Evolutionary conservation across 129 eudicot genomes (phyloP).

Genomic region (Flaveria sonorensis): DNA sequence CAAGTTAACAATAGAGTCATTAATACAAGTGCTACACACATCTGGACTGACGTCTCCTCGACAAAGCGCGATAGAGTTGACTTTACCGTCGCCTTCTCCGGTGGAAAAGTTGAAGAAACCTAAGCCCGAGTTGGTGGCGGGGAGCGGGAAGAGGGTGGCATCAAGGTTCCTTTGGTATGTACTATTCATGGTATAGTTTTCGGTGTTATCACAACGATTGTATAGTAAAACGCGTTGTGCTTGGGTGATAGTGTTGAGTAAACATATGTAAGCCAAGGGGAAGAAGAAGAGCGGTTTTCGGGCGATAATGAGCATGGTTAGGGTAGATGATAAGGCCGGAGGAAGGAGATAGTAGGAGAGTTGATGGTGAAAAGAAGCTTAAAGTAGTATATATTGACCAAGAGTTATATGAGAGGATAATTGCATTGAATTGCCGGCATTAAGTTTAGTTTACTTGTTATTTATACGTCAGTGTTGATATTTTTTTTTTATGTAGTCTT

Average conservation of each 20-base stretch:
- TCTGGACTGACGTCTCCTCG: not conserved
- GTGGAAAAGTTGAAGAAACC: conserved; percentile 5
- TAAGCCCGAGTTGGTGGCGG: conserved; percentile 1
- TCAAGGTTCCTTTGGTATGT: not conserved
- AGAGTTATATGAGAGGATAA: not conserved
- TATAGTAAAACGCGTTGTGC: not conserved
- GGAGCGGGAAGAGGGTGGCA: not conserved
- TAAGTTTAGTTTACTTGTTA: too few species aligned
- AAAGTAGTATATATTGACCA: not conserved
- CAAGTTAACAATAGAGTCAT: not conserved
- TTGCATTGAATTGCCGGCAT: too few species aligned
- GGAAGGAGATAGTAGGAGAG: not conserved
- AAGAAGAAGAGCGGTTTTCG: not conserved
- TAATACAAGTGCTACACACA: not conserved
- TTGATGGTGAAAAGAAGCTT: not conserved
- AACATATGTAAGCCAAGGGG: not conserved
- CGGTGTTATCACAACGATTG: not conserved
- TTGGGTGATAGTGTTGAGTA: not conserved
- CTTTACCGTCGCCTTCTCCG: not conserved
- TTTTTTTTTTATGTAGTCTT: too few species aligned
- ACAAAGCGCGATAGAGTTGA: conserved; percentile 1
- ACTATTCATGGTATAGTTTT: not conserved
- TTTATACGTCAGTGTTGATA: too few species aligned
- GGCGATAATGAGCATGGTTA: not conserved
- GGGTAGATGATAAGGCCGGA: not conserved